Percentiles rank a stretch among this genome's conserved stretches.
Evolutionary conservation across 768 basidiomycete species (phyloP).

Genomic region (Pholiota microspora): DNA sequence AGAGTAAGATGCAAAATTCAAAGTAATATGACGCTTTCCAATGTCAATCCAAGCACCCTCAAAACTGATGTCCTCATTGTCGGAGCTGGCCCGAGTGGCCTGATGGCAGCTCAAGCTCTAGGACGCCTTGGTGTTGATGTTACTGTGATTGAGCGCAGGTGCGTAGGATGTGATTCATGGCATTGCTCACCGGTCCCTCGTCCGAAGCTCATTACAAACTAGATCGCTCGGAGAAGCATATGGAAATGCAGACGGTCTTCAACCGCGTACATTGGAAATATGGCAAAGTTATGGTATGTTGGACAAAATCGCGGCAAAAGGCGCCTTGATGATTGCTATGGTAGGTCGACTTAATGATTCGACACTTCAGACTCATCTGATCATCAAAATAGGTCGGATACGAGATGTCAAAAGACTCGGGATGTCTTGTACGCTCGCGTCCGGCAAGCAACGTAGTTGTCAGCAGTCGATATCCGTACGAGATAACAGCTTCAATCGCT

Average conservation of each 20-base stretch:
- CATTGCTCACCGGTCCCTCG: too few relatives aligned
- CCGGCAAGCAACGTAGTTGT: constrained; percentile 6
- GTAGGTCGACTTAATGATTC: neutral
- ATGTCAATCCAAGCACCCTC: too few relatives aligned
- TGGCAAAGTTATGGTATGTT: constrained; percentile 11
- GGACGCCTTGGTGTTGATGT: constrained; percentile 50
- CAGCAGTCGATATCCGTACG: constrained; percentile 8
- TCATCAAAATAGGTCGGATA: constrained; percentile 4
- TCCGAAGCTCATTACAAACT: too few relatives aligned
- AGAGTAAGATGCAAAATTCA: too few relatives aligned
- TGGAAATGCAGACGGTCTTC: constrained; percentile 10
- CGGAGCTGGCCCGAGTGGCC: constrained; percentile 50
- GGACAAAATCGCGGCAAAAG: constrained; percentile 1
- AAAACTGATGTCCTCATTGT: constrained; percentile 31
- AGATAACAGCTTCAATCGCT: constrained; percentile 4
- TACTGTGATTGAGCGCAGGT: constrained; percentile 37
- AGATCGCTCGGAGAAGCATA: constrained; percentile 5
- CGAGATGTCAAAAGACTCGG: neutral
- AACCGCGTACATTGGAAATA: constrained; percentile 8
- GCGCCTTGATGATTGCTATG: constrained; percentile 8
- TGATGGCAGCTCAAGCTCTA: constrained; percentile 48
- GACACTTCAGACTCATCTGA: too few relatives aligned
- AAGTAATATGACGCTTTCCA: too few relatives aligned
- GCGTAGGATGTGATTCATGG: neutral
- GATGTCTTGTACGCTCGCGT: constrained; percentile 1